Percentiles rank a stretch among this genome's conserved stretches.
These are phyloP conservation scores for Candida pseudocylindracea DNA, from an alignment of 1,139 yeast species.

Conservation along the genomic window DNA sequence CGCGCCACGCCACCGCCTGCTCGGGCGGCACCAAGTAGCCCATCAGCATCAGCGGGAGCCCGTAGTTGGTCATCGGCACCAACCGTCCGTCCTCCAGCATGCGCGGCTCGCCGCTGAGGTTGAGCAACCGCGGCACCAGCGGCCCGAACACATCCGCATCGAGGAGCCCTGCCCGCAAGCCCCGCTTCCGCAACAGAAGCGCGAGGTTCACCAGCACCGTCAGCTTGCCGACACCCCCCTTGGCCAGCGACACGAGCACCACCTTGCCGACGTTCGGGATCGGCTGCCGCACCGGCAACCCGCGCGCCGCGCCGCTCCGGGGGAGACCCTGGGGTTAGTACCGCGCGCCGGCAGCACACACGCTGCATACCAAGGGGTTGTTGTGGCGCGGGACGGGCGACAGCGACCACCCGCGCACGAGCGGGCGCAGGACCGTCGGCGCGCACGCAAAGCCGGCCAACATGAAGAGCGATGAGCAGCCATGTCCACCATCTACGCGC, in stretches of 20 bases:
- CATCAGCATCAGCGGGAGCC: slow-evolving; percentile 77
- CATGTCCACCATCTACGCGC: slow-evolving; percentile 57
- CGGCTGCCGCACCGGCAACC: slow-evolving; percentile 28
- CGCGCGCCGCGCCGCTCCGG: slow-evolving; percentile 16
- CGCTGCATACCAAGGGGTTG: neutral
- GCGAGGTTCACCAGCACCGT: slow-evolving; percentile 48
- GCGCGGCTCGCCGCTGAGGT: slow-evolving; percentile 44
- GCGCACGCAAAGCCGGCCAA: neutral
- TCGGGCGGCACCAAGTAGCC: slow-evolving; percentile 56
- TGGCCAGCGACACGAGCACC: slow-evolving; percentile 54
- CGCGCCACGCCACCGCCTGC: slow-evolving; percentile 70
- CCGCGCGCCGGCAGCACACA: slow-evolving; percentile 2
- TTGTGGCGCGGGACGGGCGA: neutral
- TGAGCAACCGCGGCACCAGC: slow-evolving; percentile 48
- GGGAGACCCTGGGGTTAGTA: slow-evolving; percentile 18
- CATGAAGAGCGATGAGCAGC: neutral
- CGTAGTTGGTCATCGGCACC: slow-evolving; percentile 54
- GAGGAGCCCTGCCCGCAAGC: slow-evolving; percentile 41
- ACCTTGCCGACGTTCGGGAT: slow-evolving; percentile 42
- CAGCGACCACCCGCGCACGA: neutral
- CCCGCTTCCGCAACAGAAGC: slow-evolving; percentile 28
- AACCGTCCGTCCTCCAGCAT: slow-evolving; percentile 30
- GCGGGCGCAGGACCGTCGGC: no score
- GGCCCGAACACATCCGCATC: slow-evolving; percentile 83
- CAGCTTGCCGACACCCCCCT: slow-evolving; percentile 58